Evolutionary conservation across 257 asterid genomes (phyloP), one percentile per base, ranked within the genome.

Genomic region (Handroanthus guayacan): DNA sequence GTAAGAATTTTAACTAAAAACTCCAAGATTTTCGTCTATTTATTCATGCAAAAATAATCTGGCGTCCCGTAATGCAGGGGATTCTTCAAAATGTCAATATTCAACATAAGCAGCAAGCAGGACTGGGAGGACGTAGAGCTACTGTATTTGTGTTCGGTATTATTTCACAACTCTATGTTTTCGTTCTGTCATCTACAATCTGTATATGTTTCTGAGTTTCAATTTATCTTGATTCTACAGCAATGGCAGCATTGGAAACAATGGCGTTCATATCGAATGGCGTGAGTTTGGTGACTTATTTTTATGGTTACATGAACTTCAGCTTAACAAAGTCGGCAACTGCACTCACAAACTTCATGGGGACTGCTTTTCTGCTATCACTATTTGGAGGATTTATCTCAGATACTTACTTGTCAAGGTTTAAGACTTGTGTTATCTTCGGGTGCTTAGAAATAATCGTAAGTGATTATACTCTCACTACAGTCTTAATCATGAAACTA

Each of bases 261-360:
- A 89, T 83, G 89, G 95, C 92, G 50, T 86, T 87, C 16, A 3
- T 87, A 0, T 81, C 92, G 3, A 84, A 79, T 75, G 89, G 83
- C 48, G 95, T 87, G 71, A 87, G 95, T 72, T 70, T 89, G 63
- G 73, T 89, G 62, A 87, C 87, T n/a, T 89, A 89, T 78, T 89
- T 89, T 77, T 78, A 79, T 43, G 88, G 95, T 31, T 79, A 80
- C 66, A 87, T 89, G 92, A 86, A 89, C 87, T 87, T 87, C 85
- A 75, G 78, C 84, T 62, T 87, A 47, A 82, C 91, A 64, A 86
- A 87, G 76, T 87, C 95, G 14, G 95, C 91, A 4, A 85, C 84
- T n/a, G 62, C 91, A 0, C 89, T 87, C 44, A 89, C 92, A 34
- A 87, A 89, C 80, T 85, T 87, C 82, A 58, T 83, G 84, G 95